Evolutionary conservation across 306 rosid species (phyloP), one percentile per base, ranked within the genome.

Genomic region (Rosa chinensis): DNA sequence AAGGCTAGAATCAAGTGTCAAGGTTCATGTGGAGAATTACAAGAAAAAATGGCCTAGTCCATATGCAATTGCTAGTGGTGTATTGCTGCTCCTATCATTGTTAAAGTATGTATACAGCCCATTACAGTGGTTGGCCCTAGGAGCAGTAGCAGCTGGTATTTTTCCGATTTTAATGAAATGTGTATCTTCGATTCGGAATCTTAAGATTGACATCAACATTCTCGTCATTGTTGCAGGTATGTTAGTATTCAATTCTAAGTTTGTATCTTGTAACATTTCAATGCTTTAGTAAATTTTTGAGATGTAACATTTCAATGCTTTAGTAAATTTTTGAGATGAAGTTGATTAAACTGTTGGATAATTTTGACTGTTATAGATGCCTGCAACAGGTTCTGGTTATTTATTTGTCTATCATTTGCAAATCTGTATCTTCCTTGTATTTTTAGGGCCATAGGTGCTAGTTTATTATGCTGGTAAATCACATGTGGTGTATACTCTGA

Each of bases 21-120:
- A 88, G 82, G 79, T 84, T 18, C 67, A 86, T 72, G 99, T 97
- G 17, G 83, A 86, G 47, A 82, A 73, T 71, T 82, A 80, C 80
- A 52, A 77, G 74, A 84, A 84, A 25, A 89, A 74, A 82, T 92
- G 93, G 98, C 99, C 99, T 77, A 95, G 94, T 40, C 92, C 89
- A 3, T 90, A 83, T 17, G 89, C 99, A 49, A 4, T 92, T 13
- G 90, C 58, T 9, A 86, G 89, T 56, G 99, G 99, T 2, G 10
- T 89, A 0, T 47, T 92, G 39, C 93, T 95, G 21, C 9, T 82
- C 49, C 63, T 92, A 17, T 92, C 99, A 0, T 52, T 95, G 21
- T 66, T 95, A 4, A 91, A 90, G 53, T 95, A 39, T 58, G 89
- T 81, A 32, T 92, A 80, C 17, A 82, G 53, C 25, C 94, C 93